Base-by-base conservation (phyloP, 2,329 filamentous ascomycete genomes). In the Aureobasidium leucospermi region DNA sequence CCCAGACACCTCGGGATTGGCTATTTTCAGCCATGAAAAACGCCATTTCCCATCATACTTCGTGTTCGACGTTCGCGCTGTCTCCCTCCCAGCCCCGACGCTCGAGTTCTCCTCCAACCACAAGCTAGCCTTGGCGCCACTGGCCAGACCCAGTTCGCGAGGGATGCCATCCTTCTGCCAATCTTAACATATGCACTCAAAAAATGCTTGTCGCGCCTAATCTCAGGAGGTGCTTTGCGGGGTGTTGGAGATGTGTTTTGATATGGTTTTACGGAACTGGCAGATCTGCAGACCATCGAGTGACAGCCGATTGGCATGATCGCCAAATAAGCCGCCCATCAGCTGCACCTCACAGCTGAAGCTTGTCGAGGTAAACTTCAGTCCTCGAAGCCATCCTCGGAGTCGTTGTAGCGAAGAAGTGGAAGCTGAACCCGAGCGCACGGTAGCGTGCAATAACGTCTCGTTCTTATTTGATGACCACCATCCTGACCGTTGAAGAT, bases 391-490 rank as follows among this genome's bases (percentile, higher is more conserved):
- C 28, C 52, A 56, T 28, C 52, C 49, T 53, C 49, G 49, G 10
- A n/a, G 16, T 23, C 29, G 52, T 45, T 45, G 29, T 41, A 56
- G 52, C 52, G 52, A 45, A 56, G 39, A 56, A 45, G 39, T 56
- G 52, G 52, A 56, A 56, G 39, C 39, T 45, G 52, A 45, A 45
- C 52, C 52, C 52, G 52, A 43, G 16, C 31, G 52, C 16, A 15
- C 52, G 52, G 52, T 56, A 42, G 52, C 52, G 42, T 53, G 49
- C 49, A 53, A 32, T 42, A 42, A 42, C 5, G 49, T 53, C 49
- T 57, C 42, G 42, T 16, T 57, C 53, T 39, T 16, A 57, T 57
- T 57, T 47, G 53, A 57, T 57, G 42, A 38, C 29, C 38, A 45
- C 41, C 52, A 15, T n/a, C 38, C 15, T 7, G 16, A 43, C 41